A percentile compares a stretch with the other conserved stretches of the same genome.
These are phyloP conservation scores for Endotrypanum monterogeii DNA, from an alignment of 208 protist genomes.

Conservation along the genomic window DNA sequence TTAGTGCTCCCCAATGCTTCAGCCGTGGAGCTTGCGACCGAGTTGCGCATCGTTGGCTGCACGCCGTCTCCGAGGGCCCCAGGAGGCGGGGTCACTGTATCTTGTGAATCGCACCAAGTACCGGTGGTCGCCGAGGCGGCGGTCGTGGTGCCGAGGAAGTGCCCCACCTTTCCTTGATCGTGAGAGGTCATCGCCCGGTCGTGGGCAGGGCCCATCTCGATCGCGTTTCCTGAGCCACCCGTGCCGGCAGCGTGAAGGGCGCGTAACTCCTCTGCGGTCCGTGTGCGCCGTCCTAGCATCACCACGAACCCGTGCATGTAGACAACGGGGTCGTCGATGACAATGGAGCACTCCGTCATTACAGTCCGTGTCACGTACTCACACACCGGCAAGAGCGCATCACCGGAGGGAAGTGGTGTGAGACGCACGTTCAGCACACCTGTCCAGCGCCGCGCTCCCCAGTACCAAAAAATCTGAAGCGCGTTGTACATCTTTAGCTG, in stretches of 20 bases:
- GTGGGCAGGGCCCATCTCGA: not conserved
- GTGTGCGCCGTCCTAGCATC: conserved; percentile 29
- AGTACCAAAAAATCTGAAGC: conserved; percentile 35
- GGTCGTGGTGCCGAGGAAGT: not conserved
- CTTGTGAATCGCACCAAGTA: not conserved
- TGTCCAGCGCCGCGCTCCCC: conserved; percentile 30
- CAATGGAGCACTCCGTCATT: conserved; percentile 32
- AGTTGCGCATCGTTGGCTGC: not conserved
- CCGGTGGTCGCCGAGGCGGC: not conserved
- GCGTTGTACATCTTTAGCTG: conserved; percentile 24
- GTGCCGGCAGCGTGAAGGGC: not conserved
- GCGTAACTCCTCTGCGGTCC: conserved; percentile 8
- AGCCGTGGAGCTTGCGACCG: not conserved
- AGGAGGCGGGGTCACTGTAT: not conserved
- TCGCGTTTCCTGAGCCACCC: not conserved
- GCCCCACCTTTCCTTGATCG: not conserved
- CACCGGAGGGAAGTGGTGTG: conserved; percentile 13
- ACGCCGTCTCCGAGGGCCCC: not conserved
- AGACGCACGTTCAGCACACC: conserved; percentile 32
- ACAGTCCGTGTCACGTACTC: conserved; percentile 30
- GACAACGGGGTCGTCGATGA: conserved; percentile 30
- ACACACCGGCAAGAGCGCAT: conserved; percentile 27
- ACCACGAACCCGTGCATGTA: conserved; percentile 34
- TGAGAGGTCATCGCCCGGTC: not conserved
- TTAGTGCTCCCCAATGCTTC: not conserved